Base-by-base conservation (phyloP, 345 rosid genomes). In the Bruguiera sexangula region DNA sequence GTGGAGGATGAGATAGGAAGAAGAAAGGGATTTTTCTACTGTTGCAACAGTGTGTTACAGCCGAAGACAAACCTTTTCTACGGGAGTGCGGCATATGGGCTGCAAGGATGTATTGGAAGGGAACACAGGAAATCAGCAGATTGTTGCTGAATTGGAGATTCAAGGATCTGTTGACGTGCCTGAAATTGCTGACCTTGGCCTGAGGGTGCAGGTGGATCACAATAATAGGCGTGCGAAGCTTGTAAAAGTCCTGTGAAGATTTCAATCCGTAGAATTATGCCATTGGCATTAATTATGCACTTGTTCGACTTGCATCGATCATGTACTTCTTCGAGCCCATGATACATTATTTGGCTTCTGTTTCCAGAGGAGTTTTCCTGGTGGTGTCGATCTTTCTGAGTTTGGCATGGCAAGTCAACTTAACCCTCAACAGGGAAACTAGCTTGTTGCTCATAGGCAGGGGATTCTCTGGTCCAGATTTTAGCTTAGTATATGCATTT, bases 21-120 rank as follows among this genome's bases (percentile, higher is more conserved):
- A 84, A 77, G 74, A 79, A 82, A 65, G 90, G 86, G 56, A 71
- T 89, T 55, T 72, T 82, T 15, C n/a, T 89, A 53, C 70, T 94
- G 73, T 61, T 89, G 67, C 98, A 88, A 70, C 95, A 91, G 62
- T 89, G 97, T 67, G 92, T 88, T 54, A 65, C 78, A 0, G 93
- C 87, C 60, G 93, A 89, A 75, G 90, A 88, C 11, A 91, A 91
- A 78, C 89, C 86, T 0, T 91, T 82, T 76, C 58, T 88, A 73
- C 88, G 94, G 71, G 97, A 91, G 74, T 91, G 96, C 97, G 89
- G 93, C 16, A 85, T 94, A 63, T 94, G 89, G 95, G 69, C 85
- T 6, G 62, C 81, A 63, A 86, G 93, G 76, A 91, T 73, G 31
- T 91, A 56, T 64, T 89, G 75, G 92, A 89, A 79, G 90, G 94